A percentile compares a stretch with the other conserved stretches of the same genome.
phyloP scores from a whole-genome alignment of 495 filamentous ascomycete genomes.

The Penicillium salamii region DNA sequence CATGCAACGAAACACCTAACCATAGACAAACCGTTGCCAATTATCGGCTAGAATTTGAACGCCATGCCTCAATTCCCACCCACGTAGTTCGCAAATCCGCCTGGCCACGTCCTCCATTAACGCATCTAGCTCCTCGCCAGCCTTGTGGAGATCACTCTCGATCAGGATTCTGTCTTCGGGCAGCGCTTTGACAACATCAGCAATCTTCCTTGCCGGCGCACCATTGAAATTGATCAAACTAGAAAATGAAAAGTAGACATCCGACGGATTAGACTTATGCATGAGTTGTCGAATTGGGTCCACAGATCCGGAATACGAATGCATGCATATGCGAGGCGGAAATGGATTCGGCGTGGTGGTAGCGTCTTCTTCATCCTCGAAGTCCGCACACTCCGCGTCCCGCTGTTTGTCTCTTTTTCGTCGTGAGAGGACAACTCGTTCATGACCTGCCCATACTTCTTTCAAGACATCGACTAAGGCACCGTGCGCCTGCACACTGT shows the following conservation, averaged over 20 bases:
- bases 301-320: conserved; percentile 84
- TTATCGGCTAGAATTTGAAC: conserved; percentile 68
- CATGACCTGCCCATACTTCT: conserved; percentile 78
- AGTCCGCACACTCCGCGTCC: conserved; percentile 34
- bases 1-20: too few species aligned
- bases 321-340: conserved; percentile 88
- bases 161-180: conserved; percentile 78
- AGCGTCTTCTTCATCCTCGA: conserved; percentile 28
- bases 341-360: conserved; percentile 47
- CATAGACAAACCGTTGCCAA: conserved; percentile 79
- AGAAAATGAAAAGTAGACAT: conserved; percentile 88
- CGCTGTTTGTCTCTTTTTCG: conserved; percentile 50
- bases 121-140: conserved; percentile 79
- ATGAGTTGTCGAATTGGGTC: conserved; percentile 77
- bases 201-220: conserved; percentile 47
- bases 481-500: conserved; percentile 91
- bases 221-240: conserved; percentile 74
- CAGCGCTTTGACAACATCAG: conserved; percentile 66
- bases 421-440: conserved; percentile 64
- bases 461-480: conserved; percentile 71
- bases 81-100: conserved; percentile 71
- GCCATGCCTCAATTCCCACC: conserved; percentile 73
- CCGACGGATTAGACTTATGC: conserved; percentile 67
- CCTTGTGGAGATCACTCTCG: conserved; percentile 88
- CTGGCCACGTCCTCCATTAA: conserved; percentile 70